phyloP scores from a whole-genome alignment of 208 protist species.

The Acanthamoeba triangularis region DNA sequence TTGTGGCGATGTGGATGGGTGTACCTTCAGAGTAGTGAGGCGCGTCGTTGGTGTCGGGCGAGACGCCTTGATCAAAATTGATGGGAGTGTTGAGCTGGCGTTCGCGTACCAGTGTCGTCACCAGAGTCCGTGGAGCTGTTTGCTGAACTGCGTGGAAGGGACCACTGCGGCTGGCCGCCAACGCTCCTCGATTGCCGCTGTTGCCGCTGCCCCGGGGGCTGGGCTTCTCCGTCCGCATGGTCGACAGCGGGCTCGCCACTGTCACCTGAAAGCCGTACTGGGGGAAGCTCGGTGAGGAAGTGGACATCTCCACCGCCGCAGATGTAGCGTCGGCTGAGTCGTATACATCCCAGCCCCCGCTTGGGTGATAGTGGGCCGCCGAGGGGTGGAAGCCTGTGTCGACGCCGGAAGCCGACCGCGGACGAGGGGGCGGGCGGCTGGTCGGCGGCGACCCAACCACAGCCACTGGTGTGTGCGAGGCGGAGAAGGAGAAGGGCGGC shows the following conservation, averaged over 20 bases:
- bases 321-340: no score
- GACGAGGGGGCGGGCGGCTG: not conserved
- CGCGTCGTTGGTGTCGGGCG: not conserved
- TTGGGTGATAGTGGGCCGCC: not conserved
- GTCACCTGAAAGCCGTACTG: no score
- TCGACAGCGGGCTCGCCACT: no score
- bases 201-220: not conserved
- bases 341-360: not conserved
- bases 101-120: not conserved
- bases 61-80: not conserved
- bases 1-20: not conserved
- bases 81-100: not conserved
- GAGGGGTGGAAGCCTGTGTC: not conserved
- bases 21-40: not conserved
- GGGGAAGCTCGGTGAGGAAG: no score
- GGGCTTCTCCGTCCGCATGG: no score
- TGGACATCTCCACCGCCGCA: no score
- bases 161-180: no score
- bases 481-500: not conserved
- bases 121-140: no score
- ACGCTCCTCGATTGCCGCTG: not conserved
- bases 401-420: not conserved
- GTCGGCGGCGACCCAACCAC: not conserved
- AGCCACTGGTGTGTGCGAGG: not conserved
- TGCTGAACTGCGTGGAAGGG: no score